phyloP scores from a whole-genome alignment of 2,329 filamentous ascomycete genomes.

The Calonectria leucothoes region DNA sequence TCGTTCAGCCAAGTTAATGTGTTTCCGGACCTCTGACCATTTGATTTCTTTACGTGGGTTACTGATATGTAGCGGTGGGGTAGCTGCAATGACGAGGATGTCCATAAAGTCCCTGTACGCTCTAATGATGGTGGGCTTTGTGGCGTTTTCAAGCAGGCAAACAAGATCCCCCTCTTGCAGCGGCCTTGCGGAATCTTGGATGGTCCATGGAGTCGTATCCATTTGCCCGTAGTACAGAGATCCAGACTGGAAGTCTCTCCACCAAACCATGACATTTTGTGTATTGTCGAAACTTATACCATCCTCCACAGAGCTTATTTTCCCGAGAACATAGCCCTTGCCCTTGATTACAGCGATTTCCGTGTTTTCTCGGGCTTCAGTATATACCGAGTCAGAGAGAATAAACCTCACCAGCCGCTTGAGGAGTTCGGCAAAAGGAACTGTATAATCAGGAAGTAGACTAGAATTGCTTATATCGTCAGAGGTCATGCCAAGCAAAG shows the following conservation, averaged over 20 bases:
- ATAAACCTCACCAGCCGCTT: neutral
- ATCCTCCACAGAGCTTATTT: neutral
- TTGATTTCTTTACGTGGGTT: neutral
- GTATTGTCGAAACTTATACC: neutral
- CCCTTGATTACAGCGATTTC: neutral
- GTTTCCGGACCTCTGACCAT: neutral
- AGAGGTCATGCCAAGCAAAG: conserved; percentile 1
- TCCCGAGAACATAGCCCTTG: neutral
- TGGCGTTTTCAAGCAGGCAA: neutral
- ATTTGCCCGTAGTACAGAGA: too few relatives aligned
- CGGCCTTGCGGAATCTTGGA: neutral
- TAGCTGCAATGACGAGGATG: neutral
- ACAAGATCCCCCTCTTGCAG: neutral
- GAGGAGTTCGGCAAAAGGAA: neutral
- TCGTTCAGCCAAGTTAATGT: neutral
- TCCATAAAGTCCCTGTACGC: neutral
- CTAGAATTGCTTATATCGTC: neutral
- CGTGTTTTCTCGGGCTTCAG: neutral
- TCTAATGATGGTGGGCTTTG: neutral
- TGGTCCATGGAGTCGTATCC: neutral
- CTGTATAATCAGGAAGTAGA: neutral
- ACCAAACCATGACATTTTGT: neutral
- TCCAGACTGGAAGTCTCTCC: neutral
- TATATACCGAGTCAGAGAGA: neutral
- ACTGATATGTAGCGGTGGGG: neutral